Conservation (phyloP, 345 rosid species). For the Hevea brasiliensis region DNA sequence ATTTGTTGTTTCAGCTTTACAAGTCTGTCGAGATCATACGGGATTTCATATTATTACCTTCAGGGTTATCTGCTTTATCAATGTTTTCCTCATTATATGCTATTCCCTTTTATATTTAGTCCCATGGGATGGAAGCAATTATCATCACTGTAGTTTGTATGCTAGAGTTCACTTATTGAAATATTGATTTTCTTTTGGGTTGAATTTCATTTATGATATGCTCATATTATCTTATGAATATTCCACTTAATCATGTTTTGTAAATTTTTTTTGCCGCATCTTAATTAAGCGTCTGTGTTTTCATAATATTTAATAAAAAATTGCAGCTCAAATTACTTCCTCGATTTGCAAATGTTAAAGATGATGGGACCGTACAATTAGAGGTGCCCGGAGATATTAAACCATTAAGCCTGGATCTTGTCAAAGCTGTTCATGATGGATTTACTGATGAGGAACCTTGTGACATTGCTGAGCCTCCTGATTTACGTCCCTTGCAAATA, state of each 20-base stretch:
- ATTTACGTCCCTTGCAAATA: constrained; percentile 49
- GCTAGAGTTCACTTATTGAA: not conserved
- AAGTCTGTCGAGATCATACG: not conserved
- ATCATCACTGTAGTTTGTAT: not conserved
- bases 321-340: constrained; percentile 53
- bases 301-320: not conserved
- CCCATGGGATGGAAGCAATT: not conserved
- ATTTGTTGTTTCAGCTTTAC: not conserved
- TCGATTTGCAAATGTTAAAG: constrained; percentile 39
- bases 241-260: not conserved
- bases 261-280: not conserved
- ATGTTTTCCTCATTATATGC: not conserved
- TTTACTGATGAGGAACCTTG: constrained; percentile 31
- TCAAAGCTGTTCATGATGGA: constrained; percentile 27
- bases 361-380: constrained; percentile 54
- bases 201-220: not conserved
- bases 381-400: constrained; percentile 46
- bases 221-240: not conserved
- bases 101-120: not conserved
- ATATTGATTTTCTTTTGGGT: not conserved
- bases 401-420: constrained; percentile 31
- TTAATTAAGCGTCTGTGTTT: not conserved
- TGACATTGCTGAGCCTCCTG: constrained; percentile 19
- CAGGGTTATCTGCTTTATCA: not conserved
- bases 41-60: not conserved